Evolutionary conservation across 768 basidiomycete species (phyloP).

Genomic region (Sporobolomyces roseus): DNA sequence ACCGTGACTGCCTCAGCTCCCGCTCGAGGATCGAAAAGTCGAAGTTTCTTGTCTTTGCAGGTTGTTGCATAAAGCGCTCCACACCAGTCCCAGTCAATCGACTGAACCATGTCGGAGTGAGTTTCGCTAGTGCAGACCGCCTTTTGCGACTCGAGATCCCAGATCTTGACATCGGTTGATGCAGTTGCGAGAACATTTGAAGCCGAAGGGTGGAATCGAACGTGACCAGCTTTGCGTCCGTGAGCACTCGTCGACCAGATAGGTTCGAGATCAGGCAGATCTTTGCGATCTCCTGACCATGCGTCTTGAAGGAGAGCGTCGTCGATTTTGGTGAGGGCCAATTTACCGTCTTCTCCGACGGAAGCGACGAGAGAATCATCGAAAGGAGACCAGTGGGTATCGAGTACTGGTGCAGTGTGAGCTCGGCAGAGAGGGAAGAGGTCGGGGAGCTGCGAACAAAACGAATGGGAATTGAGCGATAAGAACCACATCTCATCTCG

Average conservation of each 20-base stretch:
- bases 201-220: slow-evolving; percentile 89
- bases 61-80: slow-evolving; percentile 83
- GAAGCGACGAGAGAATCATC: slow-evolving; percentile 86
- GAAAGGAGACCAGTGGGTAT: slow-evolving; percentile 95
- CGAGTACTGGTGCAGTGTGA: slow-evolving; percentile 63
- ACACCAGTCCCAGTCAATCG: slow-evolving; percentile 71
- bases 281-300: slow-evolving; percentile 61
- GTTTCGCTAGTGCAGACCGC: slow-evolving; percentile 57
- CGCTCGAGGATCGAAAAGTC: slow-evolving; percentile 83
- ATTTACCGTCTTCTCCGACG: slow-evolving; percentile 88
- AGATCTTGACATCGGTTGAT: slow-evolving; percentile 78
- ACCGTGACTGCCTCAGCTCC: slow-evolving; percentile 76
- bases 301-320: slow-evolving; percentile 65
- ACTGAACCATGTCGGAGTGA: slow-evolving; percentile 84
- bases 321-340: slow-evolving; percentile 85
- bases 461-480: background rate
- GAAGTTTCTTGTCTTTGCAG: slow-evolving; percentile 83
- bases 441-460: slow-evolving; percentile 64
- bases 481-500: too few species aligned
- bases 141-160: slow-evolving; percentile 78
- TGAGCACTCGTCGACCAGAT: slow-evolving; percentile 61
- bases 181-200: slow-evolving; percentile 73
- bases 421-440: slow-evolving; percentile 84
- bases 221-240: slow-evolving; percentile 86
- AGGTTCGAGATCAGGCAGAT: slow-evolving; percentile 84